These are phyloP conservation scores for Chaetomiaceae sp. DNA, from an alignment of 2,329 filamentous ascomycete genomes.

Conservation along the genomic window DNA sequence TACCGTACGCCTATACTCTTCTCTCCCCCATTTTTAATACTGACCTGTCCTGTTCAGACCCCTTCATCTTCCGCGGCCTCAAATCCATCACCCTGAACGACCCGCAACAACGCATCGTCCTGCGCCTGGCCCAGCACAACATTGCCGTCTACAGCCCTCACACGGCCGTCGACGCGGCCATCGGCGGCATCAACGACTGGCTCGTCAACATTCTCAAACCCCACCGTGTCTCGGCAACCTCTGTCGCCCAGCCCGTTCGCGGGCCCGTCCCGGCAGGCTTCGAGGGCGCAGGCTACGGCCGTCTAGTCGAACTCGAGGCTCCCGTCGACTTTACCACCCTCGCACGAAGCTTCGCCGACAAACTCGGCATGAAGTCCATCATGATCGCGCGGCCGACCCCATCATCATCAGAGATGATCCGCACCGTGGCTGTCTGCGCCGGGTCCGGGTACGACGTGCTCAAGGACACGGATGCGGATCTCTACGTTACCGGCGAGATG, in stretches of 20 bases:
- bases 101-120: conserved; percentile 78
- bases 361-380: conserved; percentile 57
- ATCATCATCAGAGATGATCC: conserved; percentile 30
- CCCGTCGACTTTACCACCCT: conserved; percentile 41
- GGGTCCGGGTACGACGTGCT: conserved; percentile 81
- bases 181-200: conserved; percentile 87
- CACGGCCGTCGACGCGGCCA: conserved; percentile 86
- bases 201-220: conserved; percentile 75
- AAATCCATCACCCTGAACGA: conserved; percentile 83
- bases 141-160: conserved; percentile 92
- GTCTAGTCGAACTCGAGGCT: conserved; percentile 40
- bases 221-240: conserved; percentile 28
- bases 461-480: conserved; percentile 64
- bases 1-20: conserved; percentile 61
- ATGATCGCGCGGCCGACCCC: conserved; percentile 30
- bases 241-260: conserved; percentile 44
- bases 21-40: neutral
- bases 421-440: conserved; percentile 80
- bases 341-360: conserved; percentile 54
- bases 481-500: conserved; percentile 89
- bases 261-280: conserved; percentile 39
- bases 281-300: conserved; percentile 50
- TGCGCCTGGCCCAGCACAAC: conserved; percentile 76
- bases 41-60: conserved; percentile 54
- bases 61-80: conserved; percentile 90